Base-by-base conservation (phyloP, 139 green algal species). In the Chlamydomonas incerta region DNA sequence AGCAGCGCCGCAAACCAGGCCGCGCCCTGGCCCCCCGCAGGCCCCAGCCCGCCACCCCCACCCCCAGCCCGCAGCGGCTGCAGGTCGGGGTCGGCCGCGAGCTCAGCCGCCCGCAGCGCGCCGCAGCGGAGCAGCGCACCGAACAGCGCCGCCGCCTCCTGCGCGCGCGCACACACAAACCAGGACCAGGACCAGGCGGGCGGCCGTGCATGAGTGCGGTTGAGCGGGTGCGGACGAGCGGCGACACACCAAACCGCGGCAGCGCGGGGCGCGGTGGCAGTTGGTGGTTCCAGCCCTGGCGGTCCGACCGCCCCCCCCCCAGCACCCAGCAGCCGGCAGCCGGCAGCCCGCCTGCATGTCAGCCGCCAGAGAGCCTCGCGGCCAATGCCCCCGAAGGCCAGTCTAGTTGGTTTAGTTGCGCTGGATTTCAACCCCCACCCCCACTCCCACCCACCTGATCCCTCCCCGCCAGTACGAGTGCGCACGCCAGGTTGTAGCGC, bases 401-500 rank as follows among this genome's bases (percentile, higher is more conserved):
- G 50, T 14, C 50, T 10, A 20, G 50, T 10, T 14, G 50, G 14
- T 20, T 14, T 10, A 57, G 50, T 57, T 10, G 11, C 11, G 11
- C 10, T 57, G 50, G 50, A 14, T 14, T 20, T 57, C 11, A 57
- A 57, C 28, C 29, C 62, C 28, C 9, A 3, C n/a, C n/a, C n/a
- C n/a, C n/a, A n/a, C n/a, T n/a, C n/a, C 41, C 41, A 50, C 63
- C 29, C 46, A 85, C 79, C 65, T 76, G 79, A 33, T 67, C 79
- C 34, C 63, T 52, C 28, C 87, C 87, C 23, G 55, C 62, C 41
- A 86, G 87, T 34, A 81, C 87, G 50, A 90, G 74, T 18, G 83
- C 86, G 65, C 92, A 95, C 31, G 90, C 91, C 20, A 70, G 65
- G 85, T 96, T 96, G 85, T 95, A 96, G 24, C 89, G 75, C 34